Percentiles rank a stretch among this genome's conserved stretches.
These are phyloP conservation scores for Hypoxylon sp. DNA, from an alignment of 2,329 filamentous ascomycete species.

Conservation along the genomic window DNA sequence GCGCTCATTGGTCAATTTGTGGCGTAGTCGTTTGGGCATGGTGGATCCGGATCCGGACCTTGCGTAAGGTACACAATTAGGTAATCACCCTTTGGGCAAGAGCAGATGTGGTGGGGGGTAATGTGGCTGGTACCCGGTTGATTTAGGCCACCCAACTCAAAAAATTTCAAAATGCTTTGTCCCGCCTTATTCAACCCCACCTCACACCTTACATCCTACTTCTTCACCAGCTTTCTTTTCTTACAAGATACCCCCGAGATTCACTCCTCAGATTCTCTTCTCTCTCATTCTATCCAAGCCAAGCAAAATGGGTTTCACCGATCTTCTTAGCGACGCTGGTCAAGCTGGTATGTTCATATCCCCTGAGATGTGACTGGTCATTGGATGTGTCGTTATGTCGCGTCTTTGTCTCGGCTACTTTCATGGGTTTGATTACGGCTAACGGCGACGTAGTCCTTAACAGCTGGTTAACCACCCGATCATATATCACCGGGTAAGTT, in stretches of 20 bases:
- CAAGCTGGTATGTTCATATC: constrained; percentile 62
- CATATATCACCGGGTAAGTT: constrained; percentile 81
- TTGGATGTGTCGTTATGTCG: constrained; percentile 24
- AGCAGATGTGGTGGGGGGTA: constrained; percentile 27
- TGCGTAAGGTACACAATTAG: too few species aligned
- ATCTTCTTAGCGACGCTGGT: constrained; percentile 70
- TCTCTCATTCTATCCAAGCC: constrained; percentile 38
- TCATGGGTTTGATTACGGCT: constrained; percentile 17
- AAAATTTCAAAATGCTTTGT: constrained; percentile 52
- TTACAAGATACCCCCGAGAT: constrained; percentile 52
- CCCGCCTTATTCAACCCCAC: constrained; percentile 50
- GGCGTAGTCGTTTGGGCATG: background rate
- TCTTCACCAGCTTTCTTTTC: constrained; percentile 50
- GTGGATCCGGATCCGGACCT: background rate
- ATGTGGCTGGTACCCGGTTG: constrained; percentile 40
- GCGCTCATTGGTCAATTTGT: background rate
- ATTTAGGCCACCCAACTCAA: constrained; percentile 36
- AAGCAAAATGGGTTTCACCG: constrained; percentile 71
- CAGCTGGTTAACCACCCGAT: constrained; percentile 75
- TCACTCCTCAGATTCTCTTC: constrained; percentile 40
- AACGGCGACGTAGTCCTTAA: constrained; percentile 62
- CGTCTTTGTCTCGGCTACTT: constrained; percentile 18
- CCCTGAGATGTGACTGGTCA: constrained; percentile 15
- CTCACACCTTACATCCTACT: constrained; percentile 42
- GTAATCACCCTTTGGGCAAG: constrained; percentile 19